Base-by-base conservation (phyloP, 1,139 yeast genomes). In the Zhuliangozyma parablackwelliae region DNA sequence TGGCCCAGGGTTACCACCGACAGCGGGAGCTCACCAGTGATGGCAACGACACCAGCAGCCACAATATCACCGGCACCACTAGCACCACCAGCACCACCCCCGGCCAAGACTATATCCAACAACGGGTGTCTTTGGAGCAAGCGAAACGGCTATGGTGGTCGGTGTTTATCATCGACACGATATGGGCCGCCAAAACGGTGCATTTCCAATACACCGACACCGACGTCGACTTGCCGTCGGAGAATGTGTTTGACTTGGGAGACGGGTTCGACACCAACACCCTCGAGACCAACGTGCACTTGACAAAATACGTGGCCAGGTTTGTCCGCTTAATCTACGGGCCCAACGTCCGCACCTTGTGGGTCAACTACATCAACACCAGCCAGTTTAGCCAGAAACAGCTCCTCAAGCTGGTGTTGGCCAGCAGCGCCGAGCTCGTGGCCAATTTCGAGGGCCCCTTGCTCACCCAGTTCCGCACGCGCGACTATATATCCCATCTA, bases 131-230 rank as follows among this genome's bases (percentile, higher is more conserved):
- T 20, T 31, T 34, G 10, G 78, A 75, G 37, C 68, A 65, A 40
- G 51, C 67, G 10, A 70, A 74, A 47, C 57, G 78, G 29, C 49
- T 74, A 9, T 75, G 80, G 79, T 75, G 81, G 81, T 64, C 79
- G 5, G 65, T 72, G 5, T 74, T 69, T 47, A 65, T 72, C 6
- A 62, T 72, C 43, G 79, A 74, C 47, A 65, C 71, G 11, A 60
- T 69, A 10, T 75, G 79, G 72, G 67, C 77, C 4, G 65, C 78
- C 2, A 69, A 73, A 38, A 61, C 73, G 46, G 66, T 71, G 21
- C 76, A 71, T 47, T 65, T 74, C 32, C 71, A 69, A 41, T 69
- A 64, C 44, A 63, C 73, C 13, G 77, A 73, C 47, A 72, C 78
- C 4, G 78, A 72, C 39, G 73, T 71, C 20, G 78, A 72, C 33